phyloP scores from a whole-genome alignment of 208 protist genomes.

The Trypanosoma vivax region DNA sequence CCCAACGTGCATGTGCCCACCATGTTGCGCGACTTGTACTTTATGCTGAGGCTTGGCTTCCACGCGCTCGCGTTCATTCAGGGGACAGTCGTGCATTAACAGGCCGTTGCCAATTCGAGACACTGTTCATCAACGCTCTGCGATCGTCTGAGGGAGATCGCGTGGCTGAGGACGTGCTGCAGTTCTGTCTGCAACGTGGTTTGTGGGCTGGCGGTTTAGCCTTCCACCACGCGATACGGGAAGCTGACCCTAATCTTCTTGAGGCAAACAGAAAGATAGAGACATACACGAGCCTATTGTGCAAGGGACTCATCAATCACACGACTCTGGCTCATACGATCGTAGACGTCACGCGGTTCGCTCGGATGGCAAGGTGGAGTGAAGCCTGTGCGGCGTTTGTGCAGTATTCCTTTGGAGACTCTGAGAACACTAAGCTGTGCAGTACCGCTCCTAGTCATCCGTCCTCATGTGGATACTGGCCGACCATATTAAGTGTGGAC shows the following conservation, averaged over 20 bases:
- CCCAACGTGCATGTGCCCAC: constrained; percentile 34
- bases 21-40: constrained; percentile 56
- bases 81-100: neutral
- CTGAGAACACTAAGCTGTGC: neutral
- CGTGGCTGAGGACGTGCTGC: constrained; percentile 44
- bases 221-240: constrained; percentile 42
- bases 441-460: neutral
- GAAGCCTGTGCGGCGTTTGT: constrained; percentile 41
- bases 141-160: constrained; percentile 21
- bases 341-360: constrained; percentile 29
- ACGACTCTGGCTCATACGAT: constrained; percentile 35
- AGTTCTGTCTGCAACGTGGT: constrained; percentile 31
- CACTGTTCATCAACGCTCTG: constrained; percentile 42
- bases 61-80: constrained; percentile 6
- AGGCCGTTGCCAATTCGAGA: constrained; percentile 18
- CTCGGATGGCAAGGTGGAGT: constrained; percentile 37
- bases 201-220: constrained; percentile 55
- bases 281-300: constrained; percentile 38
- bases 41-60: constrained; percentile 43
- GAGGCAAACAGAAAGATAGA: constrained; percentile 26
- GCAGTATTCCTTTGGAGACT: constrained; percentile 16
- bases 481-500: constrained; percentile 14
- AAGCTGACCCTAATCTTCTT: constrained; percentile 46
- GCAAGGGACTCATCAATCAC: constrained; percentile 35
- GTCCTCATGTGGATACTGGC: neutral